Base-by-base conservation (phyloP, 331 rosid genomes). In the Malus hybrid region DNA sequence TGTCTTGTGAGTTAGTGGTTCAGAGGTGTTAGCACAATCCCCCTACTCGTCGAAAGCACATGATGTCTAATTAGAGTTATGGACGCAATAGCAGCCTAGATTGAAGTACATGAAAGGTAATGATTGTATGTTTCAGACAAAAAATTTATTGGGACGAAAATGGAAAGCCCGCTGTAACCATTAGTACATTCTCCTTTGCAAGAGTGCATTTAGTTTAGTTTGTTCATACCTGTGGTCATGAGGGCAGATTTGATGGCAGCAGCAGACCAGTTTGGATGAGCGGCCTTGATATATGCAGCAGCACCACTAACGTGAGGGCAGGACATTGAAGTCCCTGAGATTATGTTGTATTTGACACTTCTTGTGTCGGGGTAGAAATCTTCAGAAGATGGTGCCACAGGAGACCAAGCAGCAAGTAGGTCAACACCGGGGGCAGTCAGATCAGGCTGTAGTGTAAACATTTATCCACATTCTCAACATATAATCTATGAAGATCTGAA, bases 241-340 rank as follows among this genome's bases (percentile, higher is more conserved):
- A 83, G 83, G 4, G 85, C 85, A 2, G 85, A 82, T 67, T 73
- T 77, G 56, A 78, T 63, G 2, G 85, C 85, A 54, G 82, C 60
- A 3, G 85, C 80, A 70, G 85, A 82, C 85, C 85, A 82, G 13
- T 66, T 3, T 39, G 82, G 85, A 78, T 78, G 85, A 31, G 71
- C 81, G 0, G 85, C 80, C 54, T 82, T 82, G 48, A 82, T 65
- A 70, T 77, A 77, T 7, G 86, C 83, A 46, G 79, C 86, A 10
- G 60, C 77, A 3, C 79, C 86, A 44, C 81, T 74, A 11, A 24
- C 86, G 24, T 82, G 86, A n/a, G 85, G 85, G 59, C 83, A 82
- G 46, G 85, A 75, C 85, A 82, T 82, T 1, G 85, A 82, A 3
- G 85, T 78, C 10, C 86, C 86, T 0, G 83, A 82, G 7, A 82